A percentile compares a stretch with the other conserved stretches of the same genome.
These are phyloP conservation scores for Fraxinus latifolia DNA, from an alignment of 305 asterid genomes.

Conservation along the genomic window DNA sequence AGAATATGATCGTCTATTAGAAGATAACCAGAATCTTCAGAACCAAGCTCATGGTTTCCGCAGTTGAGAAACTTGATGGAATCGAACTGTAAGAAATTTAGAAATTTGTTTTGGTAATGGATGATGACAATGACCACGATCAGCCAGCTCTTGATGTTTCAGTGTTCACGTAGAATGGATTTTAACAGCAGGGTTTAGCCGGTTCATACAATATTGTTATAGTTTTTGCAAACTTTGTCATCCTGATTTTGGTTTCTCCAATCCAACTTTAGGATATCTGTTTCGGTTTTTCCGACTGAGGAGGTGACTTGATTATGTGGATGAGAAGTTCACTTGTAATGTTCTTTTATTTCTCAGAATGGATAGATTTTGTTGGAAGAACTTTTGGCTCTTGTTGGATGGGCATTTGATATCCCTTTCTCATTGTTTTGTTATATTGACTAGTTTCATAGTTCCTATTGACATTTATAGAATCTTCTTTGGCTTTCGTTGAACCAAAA, in stretches of 20 bases:
- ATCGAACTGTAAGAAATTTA: constrained; percentile 15
- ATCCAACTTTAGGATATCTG: not conserved
- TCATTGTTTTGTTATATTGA: not conserved
- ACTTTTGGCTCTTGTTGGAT: not conserved
- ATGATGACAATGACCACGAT: not conserved
- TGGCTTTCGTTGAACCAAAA: not conserved
- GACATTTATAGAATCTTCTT: not conserved
- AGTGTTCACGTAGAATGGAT: not conserved
- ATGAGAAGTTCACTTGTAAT: not conserved
- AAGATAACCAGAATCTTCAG: constrained; percentile 89
- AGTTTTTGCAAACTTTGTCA: not conserved
- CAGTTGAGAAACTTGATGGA: constrained; percentile 27
- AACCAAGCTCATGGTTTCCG: constrained; percentile 49
- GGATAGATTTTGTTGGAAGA: not conserved
- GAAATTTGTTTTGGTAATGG: not conserved
- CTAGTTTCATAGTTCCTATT: not conserved
- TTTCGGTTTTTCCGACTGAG: not conserved
- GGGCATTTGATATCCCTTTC: not conserved
- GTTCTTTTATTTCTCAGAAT: not conserved
- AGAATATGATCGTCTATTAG: constrained; percentile 81
- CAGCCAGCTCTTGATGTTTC: not conserved
- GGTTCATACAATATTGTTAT: not conserved
- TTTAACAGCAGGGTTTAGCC: not conserved
- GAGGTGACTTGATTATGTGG: not conserved
- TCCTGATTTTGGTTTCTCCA: not conserved